Evolutionary conservation across 805 yeast species (phyloP), one percentile per base, ranked within the genome.

Genomic region (Ogataea haglerorum): DNA sequence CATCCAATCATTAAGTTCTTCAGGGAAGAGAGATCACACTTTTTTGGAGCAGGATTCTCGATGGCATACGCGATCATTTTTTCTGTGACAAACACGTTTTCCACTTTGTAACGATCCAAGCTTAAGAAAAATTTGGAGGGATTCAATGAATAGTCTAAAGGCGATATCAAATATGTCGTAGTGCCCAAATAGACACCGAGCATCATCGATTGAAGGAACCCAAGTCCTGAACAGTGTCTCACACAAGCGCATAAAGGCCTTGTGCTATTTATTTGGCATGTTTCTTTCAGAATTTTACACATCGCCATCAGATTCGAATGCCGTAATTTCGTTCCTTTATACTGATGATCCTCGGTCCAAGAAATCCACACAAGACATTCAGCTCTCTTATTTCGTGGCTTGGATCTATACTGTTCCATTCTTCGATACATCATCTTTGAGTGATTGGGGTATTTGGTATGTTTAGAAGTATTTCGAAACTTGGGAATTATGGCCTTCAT

Each of bases 211-310:
- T 88, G 91, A 19, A 93, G 65, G 57, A 93, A 90, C 0, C 99
- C 99, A 19, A 91, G 61, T 0, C 97, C 97, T 2, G 75, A 64
- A 2, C 87, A 77, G 51, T 90, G 91, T 31, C 95, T 77, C 7
- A 87, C 95, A 60, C 96, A 81, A 0, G 96, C 95, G 30, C 91
- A 70, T 6, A 93, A 69, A 0, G 96, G 82, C 29, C 78, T 76
- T 24, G 75, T 72, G 28, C 85, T 75, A 10, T 82, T 73, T 64
- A 93, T 70, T 46, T 87, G 91, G 55, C 96, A 86, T 0, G 98
- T 91, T 57, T 91, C 97, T 52, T 93, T 91, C 56, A 88, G 74
- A 15, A 86, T 85, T 54, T 90, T 88, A 62, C 97, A 89, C 60
- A 86, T 75, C 2, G 87, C 82, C 51, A 90, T 63, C 10, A 93